Base-by-base conservation (phyloP, 306 rosid species). In the Malus fusca region DNA sequence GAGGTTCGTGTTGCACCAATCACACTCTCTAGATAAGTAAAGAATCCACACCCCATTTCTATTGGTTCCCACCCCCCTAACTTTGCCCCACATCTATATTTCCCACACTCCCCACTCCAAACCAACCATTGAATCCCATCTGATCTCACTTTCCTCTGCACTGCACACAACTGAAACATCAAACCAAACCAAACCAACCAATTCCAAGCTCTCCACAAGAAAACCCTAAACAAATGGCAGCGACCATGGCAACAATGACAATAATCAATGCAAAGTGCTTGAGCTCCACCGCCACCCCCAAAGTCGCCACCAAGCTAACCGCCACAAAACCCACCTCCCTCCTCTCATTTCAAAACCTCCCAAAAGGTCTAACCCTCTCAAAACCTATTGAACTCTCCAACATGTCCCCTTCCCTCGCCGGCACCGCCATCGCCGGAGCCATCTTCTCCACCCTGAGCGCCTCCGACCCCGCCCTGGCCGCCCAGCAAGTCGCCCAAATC, bases 161-260 rank as follows among this genome's bases (percentile, higher is more conserved):
- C 53, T 48, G 53, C 55, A 48, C 55, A 10, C 31, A 25, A 52
- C 72, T 72, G n/a, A 67, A 31, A 56, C 19, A 59, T 53, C 65
- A 72, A 64, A 11, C 2, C 21, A 64, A 40, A 40, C 10, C 42
- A 35, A 46, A 46, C 23, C 42, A 48, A 61, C 19, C 51, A 43
- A 66, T 19, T 53, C 30, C 30, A 21, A 55, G 53, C 68, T 40
- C 58, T 68, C 48, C 63, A 62, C 30, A 30, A 28, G 18, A 21
- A 14, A 71, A 8, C 37, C 46, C 18, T 68, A 30, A 60, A 26
- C 73, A 87, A 80, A 94, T 89, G 97, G 97, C 98, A 66, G 84
- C 96, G 85, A 90, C 96, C 12, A 85, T 90, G 89, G 88, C 93
- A 37, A 84, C 96, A 58, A 90, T 90, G 97, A 89, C 96, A 44